Conservation (phyloP, 1,139 yeast genomes). For the Saccharomycopsis hybrid region DNA sequence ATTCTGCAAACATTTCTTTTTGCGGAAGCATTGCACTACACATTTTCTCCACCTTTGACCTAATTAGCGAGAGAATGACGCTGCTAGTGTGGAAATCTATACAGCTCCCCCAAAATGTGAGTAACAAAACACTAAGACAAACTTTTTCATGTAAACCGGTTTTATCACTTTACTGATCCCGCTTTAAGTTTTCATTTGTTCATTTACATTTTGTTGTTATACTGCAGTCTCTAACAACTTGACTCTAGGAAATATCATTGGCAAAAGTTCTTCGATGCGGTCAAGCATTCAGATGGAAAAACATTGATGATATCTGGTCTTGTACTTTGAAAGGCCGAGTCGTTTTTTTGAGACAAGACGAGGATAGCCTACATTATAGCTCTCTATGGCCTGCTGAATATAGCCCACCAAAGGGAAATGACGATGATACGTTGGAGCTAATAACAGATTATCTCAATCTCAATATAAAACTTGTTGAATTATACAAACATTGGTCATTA, state of each 20-base stretch:
- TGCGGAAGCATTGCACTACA: no score
- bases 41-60: no score
- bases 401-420: background rate
- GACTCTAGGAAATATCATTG: slow-evolving; percentile 47
- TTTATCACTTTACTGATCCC: no score
- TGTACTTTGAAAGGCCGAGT: slow-evolving; percentile 46
- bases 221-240: background rate
- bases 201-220: no score
- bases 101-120: no score
- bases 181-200: no score
- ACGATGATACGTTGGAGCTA: slow-evolving; percentile 38
- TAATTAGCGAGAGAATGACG: no score
- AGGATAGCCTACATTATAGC: slow-evolving; percentile 29
- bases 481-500: slow-evolving; percentile 57
- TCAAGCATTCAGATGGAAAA: slow-evolving; percentile 75
- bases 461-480: slow-evolving; percentile 42
- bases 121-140: no score
- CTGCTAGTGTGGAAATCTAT: no score
- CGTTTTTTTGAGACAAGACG: slow-evolving; percentile 46
- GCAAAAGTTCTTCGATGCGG: slow-evolving; percentile 79
- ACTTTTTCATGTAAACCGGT: no score
- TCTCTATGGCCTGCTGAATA: slow-evolving; percentile 28
- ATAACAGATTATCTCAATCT: slow-evolving; percentile 68
- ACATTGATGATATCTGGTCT: slow-evolving; percentile 53
- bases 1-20: no score